Percentiles rank a stretch among this genome's conserved stretches.
Evolutionary conservation across 306 rosid genomes (phyloP).

Genomic region (Castanea sativa): DNA sequence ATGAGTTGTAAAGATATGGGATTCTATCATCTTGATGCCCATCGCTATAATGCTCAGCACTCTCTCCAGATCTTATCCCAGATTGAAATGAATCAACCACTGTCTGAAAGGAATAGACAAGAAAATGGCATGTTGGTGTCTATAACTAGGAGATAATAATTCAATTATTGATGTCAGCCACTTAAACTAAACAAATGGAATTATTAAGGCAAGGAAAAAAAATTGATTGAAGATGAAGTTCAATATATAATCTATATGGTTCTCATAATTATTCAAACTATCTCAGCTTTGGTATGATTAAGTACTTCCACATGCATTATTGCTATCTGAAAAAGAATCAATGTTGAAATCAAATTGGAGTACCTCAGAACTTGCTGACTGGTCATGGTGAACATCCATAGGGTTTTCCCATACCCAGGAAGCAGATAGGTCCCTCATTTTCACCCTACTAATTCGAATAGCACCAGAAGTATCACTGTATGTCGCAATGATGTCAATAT

Average conservation of each 20-base stretch:
- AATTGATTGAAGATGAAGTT: neutral
- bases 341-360: conserved; percentile 12
- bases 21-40: conserved; percentile 46
- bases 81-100: conserved; percentile 41
- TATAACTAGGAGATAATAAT: conserved; percentile 3
- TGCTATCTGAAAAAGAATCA: neutral
- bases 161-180: conserved; percentile 11
- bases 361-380: conserved; percentile 63
- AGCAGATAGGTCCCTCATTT: conserved; percentile 71
- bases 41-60: conserved; percentile 33
- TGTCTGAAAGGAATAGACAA: conserved; percentile 38
- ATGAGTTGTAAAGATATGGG: conserved; percentile 34
- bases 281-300: neutral
- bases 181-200: conserved; percentile 12
- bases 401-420: conserved; percentile 95
- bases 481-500: conserved; percentile 74
- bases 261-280: neutral
- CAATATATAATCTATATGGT: neutral
- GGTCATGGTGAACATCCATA: conserved; percentile 39
- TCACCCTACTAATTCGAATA: conserved; percentile 65
- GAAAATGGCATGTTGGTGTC: conserved; percentile 22
- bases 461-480: conserved; percentile 73
- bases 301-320: conserved; percentile 3
- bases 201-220: neutral
- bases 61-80: conserved; percentile 38